Evolutionary conservation across 1,284 basidiomycete species (phyloP).

Genomic region (Heterobasidion occidentale): DNA sequence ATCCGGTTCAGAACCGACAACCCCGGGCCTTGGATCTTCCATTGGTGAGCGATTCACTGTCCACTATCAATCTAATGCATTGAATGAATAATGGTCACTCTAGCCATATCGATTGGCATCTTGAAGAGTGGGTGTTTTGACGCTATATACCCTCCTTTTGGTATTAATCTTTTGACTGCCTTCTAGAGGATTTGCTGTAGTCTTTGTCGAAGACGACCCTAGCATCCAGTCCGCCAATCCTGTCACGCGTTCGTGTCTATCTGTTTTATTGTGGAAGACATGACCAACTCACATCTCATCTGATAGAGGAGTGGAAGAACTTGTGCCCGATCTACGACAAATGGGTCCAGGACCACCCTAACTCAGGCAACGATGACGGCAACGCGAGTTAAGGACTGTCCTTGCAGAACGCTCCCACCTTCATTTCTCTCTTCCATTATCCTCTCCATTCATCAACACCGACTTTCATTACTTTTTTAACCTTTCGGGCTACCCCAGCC

Average conservation of each 20-base stretch:
- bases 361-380: not conserved
- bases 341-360: not conserved
- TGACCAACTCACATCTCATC: not conserved
- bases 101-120: slow-evolving; percentile 27
- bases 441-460: not conserved
- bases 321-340: not conserved
- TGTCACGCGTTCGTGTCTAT: not conserved
- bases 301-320: not conserved
- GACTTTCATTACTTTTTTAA: too few species aligned
- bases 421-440: not conserved
- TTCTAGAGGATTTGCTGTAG: slow-evolving; percentile 27
- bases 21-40: slow-evolving; percentile 39
- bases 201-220: slow-evolving; percentile 28
- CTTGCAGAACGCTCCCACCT: not conserved
- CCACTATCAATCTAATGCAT: not conserved
- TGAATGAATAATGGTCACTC: slow-evolving; percentile 12
- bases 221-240: not conserved
- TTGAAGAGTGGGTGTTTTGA: slow-evolving; percentile 18
- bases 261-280: not conserved
- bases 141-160: not conserved
- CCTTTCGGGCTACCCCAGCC: too few species aligned
- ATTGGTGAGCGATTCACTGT: slow-evolving; percentile 20
- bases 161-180: slow-evolving; percentile 1
- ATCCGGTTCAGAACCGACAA: slow-evolving; percentile 30
- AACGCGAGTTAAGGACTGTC: not conserved